A percentile compares a stretch with the other conserved stretches of the same genome.
These are phyloP conservation scores for Neurospora sp. DNA, from an alignment of 495 filamentous ascomycete species.

Conservation along the genomic window DNA sequence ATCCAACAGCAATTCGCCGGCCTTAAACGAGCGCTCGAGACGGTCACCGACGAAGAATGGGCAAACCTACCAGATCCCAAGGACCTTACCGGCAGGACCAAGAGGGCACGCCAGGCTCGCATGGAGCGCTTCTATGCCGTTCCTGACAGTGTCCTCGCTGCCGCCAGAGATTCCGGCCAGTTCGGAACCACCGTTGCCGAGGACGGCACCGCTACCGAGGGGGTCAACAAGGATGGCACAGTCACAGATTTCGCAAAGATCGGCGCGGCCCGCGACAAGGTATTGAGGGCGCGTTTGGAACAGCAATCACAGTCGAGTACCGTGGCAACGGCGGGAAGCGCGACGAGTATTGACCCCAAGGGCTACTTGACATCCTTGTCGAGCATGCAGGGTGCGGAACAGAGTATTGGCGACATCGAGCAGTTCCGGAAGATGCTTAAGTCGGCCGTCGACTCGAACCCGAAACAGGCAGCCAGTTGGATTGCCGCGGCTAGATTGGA, in stretches of 20 bases:
- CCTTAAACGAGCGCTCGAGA: constrained; percentile 78
- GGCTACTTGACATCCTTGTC: constrained; percentile 89
- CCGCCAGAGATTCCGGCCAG: constrained; percentile 66
- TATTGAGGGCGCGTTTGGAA: constrained; percentile 81
- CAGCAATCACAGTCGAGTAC: constrained; percentile 66
- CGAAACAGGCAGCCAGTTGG: constrained; percentile 91
- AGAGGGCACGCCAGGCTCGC: constrained; percentile 70
- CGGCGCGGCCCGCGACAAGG: constrained; percentile 87
- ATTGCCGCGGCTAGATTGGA: constrained; percentile 91
- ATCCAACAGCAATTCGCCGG: constrained; percentile 98
- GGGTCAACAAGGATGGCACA: constrained; percentile 54
- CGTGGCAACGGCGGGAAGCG: constrained; percentile 65
- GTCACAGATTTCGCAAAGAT: constrained; percentile 99
- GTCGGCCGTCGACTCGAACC: constrained; percentile 92
- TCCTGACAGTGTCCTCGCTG: constrained; percentile 89
- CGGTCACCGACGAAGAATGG: constrained; percentile 93
- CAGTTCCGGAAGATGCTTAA: constrained; percentile 87
- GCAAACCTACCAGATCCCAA: constrained; percentile 90
- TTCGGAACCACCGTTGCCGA: constrained; percentile 78
- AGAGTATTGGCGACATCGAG: constrained; percentile 90
- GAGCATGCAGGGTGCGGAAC: constrained; percentile 65
- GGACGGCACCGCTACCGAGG: constrained; percentile 53
- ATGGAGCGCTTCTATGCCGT: constrained; percentile 90
- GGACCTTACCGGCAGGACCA: constrained; percentile 88
- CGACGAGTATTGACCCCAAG: constrained; percentile 89